Evolutionary conservation across 2,329 filamentous ascomycete genomes (phyloP), one percentile per base, ranked within the genome.

Genomic region (Xylariaceae sp.): DNA sequence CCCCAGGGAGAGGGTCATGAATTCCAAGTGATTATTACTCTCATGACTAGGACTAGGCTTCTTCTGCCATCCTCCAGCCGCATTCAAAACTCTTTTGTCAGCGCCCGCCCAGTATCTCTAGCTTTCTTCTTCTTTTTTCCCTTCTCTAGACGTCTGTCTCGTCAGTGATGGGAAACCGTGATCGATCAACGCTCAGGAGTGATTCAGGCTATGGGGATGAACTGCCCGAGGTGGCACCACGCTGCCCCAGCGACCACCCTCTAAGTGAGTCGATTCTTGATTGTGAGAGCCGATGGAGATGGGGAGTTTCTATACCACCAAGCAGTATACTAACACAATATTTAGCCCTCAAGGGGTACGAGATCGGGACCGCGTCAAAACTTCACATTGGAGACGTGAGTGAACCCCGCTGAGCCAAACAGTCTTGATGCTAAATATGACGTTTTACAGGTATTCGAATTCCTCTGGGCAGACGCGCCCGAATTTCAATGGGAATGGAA

Each of bases 401-500:
- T 65, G 23, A 46, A 11, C 36, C 27, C 36, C 30, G 24, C 35
- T 1, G 11, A 27, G 40, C 39, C 9, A 9, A n/a, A 35, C 29
- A 6, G 18, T 27, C 37, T 29, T 27, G 23, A 58, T 49, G 26
- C 36, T 59, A 41, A 58, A 42, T 27, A 37, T 51, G 16, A 15
- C 20, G 21, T 9, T 11, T 29, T 44, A 15, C 40, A 72, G 70
- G 70, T 72, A 16, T 72, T 72, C 53, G 70, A 72, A 47, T 72
- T 72, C 50, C 67, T 72, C n/a, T 72, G 70, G 70, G 69, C 70
- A 33, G 70, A 72, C 40, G 61, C 67, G 21, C 50, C 66, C 37
- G 68, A 72, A 42, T 72, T 71, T 30, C 66, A 71, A 37, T 72
- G 70, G 67, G 70, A 72, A 57, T 72, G 70, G 70, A 72, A 72